Conservation (phyloP, 768 basidiomycete species). For the Boletus reticuloceps region DNA sequence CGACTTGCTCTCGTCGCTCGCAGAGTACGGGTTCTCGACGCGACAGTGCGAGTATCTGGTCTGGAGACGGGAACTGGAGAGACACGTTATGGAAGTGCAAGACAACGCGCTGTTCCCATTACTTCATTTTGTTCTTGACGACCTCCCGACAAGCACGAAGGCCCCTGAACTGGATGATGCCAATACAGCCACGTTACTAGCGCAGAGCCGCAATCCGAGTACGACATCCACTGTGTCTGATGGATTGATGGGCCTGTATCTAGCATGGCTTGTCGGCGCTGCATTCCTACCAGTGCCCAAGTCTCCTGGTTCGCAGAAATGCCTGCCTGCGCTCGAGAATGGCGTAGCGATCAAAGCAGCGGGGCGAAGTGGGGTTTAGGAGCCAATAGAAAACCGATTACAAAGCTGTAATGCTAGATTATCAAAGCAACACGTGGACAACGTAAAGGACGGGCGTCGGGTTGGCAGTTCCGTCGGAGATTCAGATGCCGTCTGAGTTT, state of each 20-base stretch:
- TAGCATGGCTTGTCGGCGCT: constrained; percentile 88
- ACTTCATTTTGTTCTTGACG: constrained; percentile 95
- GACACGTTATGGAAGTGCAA: constrained; percentile 90
- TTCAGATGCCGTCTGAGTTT: neutral
- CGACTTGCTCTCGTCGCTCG: constrained; percentile 69
- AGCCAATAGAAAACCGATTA: neutral
- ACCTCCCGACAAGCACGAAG: constrained; percentile 95
- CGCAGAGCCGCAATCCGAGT: constrained; percentile 40
- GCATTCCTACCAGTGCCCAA: constrained; percentile 71
- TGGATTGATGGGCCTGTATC: constrained; percentile 77
- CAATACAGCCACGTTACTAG: constrained; percentile 66
- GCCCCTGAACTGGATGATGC: constrained; percentile 85
- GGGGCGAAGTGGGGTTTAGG: constrained; percentile 60
- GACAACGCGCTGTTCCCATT: constrained; percentile 98
- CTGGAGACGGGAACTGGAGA: constrained; percentile 91
- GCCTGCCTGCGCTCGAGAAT: constrained; percentile 46
- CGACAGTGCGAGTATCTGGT: constrained; percentile 82
- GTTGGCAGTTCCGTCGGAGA: neutral
- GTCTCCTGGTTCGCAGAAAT: constrained; percentile 35
- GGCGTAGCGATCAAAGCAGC: constrained; percentile 54
- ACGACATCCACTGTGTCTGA: constrained; percentile 65
- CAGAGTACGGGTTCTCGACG: constrained; percentile 77
- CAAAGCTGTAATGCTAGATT: too few species aligned
- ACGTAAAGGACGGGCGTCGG: neutral
- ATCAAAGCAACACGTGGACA: neutral